Conservation (phyloP, 129 eudicot genomes). For the Sambucus nigra region DNA sequence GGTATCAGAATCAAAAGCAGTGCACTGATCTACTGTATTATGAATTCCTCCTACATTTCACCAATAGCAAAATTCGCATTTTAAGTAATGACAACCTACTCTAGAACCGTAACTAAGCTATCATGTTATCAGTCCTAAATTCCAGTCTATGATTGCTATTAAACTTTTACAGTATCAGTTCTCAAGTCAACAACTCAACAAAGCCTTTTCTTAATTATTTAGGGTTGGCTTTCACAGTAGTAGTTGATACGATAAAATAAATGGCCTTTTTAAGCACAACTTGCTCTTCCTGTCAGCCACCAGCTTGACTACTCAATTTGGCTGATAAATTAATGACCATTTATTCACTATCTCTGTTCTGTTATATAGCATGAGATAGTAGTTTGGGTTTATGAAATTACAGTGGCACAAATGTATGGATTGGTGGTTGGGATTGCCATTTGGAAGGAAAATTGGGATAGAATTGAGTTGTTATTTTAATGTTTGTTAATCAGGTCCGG, state of each 20-base stretch:
- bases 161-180: no score
- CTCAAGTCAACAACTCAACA: no score
- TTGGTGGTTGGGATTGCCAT: background rate
- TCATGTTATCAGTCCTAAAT: background rate
- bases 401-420: background rate
- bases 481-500: conserved; percentile 43
- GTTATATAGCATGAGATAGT: background rate
- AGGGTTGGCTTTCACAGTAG: no score
- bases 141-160: background rate
- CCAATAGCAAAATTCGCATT: no score
- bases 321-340: no score
- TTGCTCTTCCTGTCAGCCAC: no score
- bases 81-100: background rate
- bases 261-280: no score
- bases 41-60: background rate
- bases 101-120: background rate
- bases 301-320: no score
- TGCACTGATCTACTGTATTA: background rate
- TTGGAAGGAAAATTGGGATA: background rate
- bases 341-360: background rate
- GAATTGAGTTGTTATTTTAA: background rate
- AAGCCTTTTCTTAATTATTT: no score
- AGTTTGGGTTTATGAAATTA: background rate
- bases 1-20: background rate
- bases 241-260: no score